Base-by-base conservation (phyloP, 2,329 filamentous ascomycete genomes). In the Leptographium wingfieldii region DNA sequence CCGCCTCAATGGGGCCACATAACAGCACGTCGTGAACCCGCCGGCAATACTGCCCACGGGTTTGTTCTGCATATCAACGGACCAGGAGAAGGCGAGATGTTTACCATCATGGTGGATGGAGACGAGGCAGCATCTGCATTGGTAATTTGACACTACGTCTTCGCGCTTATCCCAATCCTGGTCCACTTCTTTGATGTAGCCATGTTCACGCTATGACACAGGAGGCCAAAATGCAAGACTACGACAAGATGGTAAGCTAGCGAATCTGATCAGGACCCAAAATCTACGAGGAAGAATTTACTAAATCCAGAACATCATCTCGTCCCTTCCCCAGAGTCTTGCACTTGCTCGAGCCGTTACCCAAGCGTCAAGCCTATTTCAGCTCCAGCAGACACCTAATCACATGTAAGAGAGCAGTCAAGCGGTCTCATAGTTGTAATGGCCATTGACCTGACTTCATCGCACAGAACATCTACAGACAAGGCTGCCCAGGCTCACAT, bases 401-500 rank as follows among this genome's bases (percentile, higher is more conserved):
- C 9, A 40, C 22, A 31, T 14, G 55, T 46, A 46, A 19, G 55
- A 6, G 0, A 52, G 12, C 4, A 31, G 31, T 14, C 49, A 31
- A 52, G 27, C 14, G 7, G 49, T 19, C 27, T 12, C 19, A 11
- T 31, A 52, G 14, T 14, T 19, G n/a, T 11, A 11, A 38, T 27
- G 11, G 29, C 29, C 51, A 12, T 16, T 40, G 38, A 27, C n/a
- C 9, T 40, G 38, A 27, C n/a, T 55, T n/a, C 43, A 5, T 40
- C 38, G 5, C 10, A 6, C 27, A 57, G 43, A 33, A n/a, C 33
- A n/a, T 12, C 27, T 38, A 16, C 19, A 5, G 29, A 49, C 6
- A 38, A 38, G 14, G 38, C 38, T 22, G 57, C 56, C 25, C 59
- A 67, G 14, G 58, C 62, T 2, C 67, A 68, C 55, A 70, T 71